Percentiles rank a stretch among this genome's conserved stretches.
Evolutionary conservation across 768 basidiomycete species (phyloP).

Genomic region (Lentinus tigrinus): DNA sequence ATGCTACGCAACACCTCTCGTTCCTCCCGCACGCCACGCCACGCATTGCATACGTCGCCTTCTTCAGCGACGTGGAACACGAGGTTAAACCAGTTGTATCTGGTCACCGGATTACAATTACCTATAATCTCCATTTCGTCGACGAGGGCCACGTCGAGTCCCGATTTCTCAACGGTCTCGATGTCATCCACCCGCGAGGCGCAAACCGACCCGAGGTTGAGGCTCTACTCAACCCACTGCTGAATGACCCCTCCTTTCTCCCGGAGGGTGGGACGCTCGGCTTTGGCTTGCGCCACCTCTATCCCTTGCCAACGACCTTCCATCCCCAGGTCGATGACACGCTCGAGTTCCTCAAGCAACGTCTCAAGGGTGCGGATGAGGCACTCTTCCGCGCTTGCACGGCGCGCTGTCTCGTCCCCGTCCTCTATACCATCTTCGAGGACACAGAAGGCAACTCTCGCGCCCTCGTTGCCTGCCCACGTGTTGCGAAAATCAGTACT

Average conservation of each 20-base stretch:
- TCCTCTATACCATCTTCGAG: constrained; percentile 7
- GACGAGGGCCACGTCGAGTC: constrained; percentile 1
- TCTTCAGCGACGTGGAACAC: constrained; percentile 46
- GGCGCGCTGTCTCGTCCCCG: not conserved
- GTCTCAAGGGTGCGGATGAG: constrained; percentile 8
- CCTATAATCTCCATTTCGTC: constrained; percentile 39
- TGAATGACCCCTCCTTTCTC: constrained; percentile 31
- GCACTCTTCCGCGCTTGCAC: constrained; percentile 8
- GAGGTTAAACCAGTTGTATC: constrained; percentile 40
- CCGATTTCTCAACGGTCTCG: not conserved
- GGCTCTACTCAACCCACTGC: constrained; percentile 25
- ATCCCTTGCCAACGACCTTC: constrained; percentile 8
- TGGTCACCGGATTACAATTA: constrained; percentile 44
- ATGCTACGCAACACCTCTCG: constrained; percentile 28
- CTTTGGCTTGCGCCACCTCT: constrained; percentile 40
- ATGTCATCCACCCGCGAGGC: not conserved
- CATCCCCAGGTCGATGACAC: not conserved
- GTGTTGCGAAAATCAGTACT: constrained; percentile 26
- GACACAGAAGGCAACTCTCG: constrained; percentile 21
- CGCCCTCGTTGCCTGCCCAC: constrained; percentile 32
- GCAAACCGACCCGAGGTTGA: constrained; percentile 13
- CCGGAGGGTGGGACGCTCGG: constrained; percentile 39
- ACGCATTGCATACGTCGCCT: constrained; percentile 38
- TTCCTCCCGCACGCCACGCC: constrained; percentile 12
- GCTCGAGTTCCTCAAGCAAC: not conserved